A percentile compares a stretch with the other conserved stretches of the same genome.
These are phyloP conservation scores for Ogataea pini DNA, from an alignment of 805 yeast species.

Conservation along the genomic window DNA sequence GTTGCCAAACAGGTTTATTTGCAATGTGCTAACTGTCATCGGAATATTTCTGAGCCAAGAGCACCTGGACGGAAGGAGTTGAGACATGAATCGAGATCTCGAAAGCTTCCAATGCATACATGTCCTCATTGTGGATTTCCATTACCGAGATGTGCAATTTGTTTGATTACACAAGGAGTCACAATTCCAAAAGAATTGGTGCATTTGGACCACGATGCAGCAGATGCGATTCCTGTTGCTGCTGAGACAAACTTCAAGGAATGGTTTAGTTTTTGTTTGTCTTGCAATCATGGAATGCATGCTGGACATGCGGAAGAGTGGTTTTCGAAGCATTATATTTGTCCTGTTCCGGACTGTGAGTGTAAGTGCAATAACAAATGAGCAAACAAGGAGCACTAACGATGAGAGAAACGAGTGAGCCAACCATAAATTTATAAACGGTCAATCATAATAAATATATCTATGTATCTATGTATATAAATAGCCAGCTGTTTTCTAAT, in stretches of 20 bases:
- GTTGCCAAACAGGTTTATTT: constrained; percentile 75
- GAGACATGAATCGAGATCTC: background rate
- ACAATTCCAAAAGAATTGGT: constrained; percentile 49
- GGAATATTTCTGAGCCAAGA: constrained; percentile 49
- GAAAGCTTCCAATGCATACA: constrained; percentile 18
- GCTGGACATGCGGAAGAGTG: constrained; percentile 95
- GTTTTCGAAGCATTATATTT: constrained; percentile 83
- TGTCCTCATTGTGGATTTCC: constrained; percentile 90
- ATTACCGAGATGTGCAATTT: constrained; percentile 87
- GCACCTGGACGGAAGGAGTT: constrained; percentile 1
- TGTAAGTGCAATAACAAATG: constrained; percentile 70
- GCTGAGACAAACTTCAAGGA: constrained; percentile 56
- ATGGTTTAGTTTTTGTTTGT: constrained; percentile 90
- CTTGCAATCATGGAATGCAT: constrained; percentile 93
- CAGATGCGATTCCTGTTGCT: constrained; percentile 15
- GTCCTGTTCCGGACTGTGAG: constrained; percentile 93
- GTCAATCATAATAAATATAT: no score
- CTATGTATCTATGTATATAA: no score
- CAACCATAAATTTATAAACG: background rate
- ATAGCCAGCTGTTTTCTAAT: no score
- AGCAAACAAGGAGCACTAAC: background rate
- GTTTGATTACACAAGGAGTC: constrained; percentile 76
- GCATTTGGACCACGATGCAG: constrained; percentile 26
- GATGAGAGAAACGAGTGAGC: background rate
- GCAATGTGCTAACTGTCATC: constrained; percentile 82